Evolutionary conservation across 345 rosid species (phyloP).

Genomic region (Dovyalis caffra): DNA sequence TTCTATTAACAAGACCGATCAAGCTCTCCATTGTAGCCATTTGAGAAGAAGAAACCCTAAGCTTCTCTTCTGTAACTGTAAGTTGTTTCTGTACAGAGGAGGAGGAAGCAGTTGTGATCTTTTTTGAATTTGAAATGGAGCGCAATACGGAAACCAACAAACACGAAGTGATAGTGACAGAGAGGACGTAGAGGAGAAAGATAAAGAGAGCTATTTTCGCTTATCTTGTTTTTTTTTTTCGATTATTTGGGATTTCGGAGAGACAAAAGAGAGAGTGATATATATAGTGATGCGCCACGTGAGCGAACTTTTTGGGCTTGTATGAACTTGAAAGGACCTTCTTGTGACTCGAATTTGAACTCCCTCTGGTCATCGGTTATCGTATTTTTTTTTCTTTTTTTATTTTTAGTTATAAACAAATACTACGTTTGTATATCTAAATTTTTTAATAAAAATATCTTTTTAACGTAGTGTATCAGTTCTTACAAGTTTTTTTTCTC

Average conservation of each 20-base stretch:
- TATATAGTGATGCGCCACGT: background rate
- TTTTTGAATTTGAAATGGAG: slow-evolving; percentile 9
- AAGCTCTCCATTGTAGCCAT: slow-evolving; percentile 55
- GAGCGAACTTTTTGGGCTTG: too few species aligned
- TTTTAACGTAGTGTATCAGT: too few species aligned
- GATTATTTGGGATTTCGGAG: background rate
- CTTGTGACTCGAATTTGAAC: slow-evolving; percentile 10
- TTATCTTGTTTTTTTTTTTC: background rate
- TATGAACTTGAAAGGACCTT: background rate
- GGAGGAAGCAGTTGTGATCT: background rate
- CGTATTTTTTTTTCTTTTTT: background rate
- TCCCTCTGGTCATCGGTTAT: too few species aligned
- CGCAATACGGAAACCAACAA: background rate
- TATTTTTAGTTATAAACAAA: too few species aligned
- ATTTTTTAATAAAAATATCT: too few species aligned
- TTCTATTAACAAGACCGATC: slow-evolving; percentile 53
- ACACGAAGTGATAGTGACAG: slow-evolving; percentile 5
- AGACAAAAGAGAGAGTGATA: background rate
- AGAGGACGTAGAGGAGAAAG: slow-evolving; percentile 7
- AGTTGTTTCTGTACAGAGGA: too few species aligned
- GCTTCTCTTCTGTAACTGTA: background rate
- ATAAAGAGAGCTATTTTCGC: slow-evolving; percentile 12
- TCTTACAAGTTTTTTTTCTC: too few species aligned
- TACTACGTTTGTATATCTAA: too few species aligned
- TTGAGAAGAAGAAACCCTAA: background rate